phyloP scores from a whole-genome alignment of 1,284 basidiomycete genomes.

The Cryptococcus neoformans region DNA sequence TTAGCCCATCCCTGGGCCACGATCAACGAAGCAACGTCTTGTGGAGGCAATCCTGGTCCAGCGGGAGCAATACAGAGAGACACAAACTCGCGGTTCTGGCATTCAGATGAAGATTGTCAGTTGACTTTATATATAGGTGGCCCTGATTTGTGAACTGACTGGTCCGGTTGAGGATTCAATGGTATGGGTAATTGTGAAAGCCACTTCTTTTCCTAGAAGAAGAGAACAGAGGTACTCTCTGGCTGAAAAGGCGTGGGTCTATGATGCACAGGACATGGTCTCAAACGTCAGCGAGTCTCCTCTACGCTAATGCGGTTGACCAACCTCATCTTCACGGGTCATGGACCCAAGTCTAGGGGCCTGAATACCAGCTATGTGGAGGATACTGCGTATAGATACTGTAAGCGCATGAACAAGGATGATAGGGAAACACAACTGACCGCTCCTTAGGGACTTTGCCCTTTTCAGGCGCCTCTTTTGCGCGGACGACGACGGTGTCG shows the following conservation, averaged over 20 bases:
- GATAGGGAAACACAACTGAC: conserved; percentile 49
- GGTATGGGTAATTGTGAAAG: conserved; percentile 46
- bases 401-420: background rate
- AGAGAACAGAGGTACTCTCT: conserved; percentile 85
- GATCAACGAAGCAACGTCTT: conserved; percentile 73
- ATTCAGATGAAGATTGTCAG: background rate
- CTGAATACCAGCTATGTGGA: conserved; percentile 78
- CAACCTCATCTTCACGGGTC: conserved; percentile 79
- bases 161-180: conserved; percentile 16
- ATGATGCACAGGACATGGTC: no score
- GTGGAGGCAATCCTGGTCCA: conserved; percentile 50
- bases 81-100: conserved; percentile 46
- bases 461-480: conserved; percentile 66
- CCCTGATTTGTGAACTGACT: conserved; percentile 2
- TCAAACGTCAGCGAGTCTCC: background rate
- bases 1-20: conserved; percentile 87
- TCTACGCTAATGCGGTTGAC: conserved; percentile 15
- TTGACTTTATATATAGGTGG: background rate
- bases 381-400: conserved; percentile 55
- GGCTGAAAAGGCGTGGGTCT: conserved; percentile 89
- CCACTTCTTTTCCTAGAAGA: conserved; percentile 78
- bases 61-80: conserved; percentile 38
- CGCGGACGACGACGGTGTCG: conserved; percentile 76
- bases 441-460: conserved; percentile 84
- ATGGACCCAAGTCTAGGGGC: conserved; percentile 78